phyloP scores from a whole-genome alignment of 495 filamentous ascomycete species.

The Mycothermus thermophilus region DNA sequence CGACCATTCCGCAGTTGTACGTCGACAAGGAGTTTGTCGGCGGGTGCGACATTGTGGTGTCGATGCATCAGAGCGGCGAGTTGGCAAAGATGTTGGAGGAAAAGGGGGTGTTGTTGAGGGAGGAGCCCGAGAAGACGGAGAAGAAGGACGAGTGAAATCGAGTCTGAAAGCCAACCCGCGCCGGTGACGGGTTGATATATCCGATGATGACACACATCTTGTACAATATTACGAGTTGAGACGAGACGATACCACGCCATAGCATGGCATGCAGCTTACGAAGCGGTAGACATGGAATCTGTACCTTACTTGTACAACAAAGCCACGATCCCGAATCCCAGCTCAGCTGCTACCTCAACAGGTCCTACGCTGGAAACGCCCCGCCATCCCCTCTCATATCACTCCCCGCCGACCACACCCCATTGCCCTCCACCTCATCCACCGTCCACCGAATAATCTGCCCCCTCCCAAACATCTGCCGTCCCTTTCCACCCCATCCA shows the following conservation, averaged over 20 bases:
- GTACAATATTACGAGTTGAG: constrained; percentile 1
- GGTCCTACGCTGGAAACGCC: constrained; percentile 48
- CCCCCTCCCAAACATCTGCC: constrained; percentile 74
- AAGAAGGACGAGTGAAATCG: background rate
- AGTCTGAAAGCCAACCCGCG: no score
- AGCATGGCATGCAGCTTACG: no score
- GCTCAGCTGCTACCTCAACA: background rate
- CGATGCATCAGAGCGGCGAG: constrained; percentile 94
- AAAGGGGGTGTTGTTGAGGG: constrained; percentile 54
- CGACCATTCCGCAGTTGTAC: constrained; percentile 94
- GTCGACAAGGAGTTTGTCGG: constrained; percentile 91
- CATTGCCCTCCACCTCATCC: constrained; percentile 53
- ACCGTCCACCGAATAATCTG: constrained; percentile 62
- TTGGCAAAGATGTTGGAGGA: constrained; percentile 82
- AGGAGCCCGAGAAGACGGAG: constrained; percentile 14
- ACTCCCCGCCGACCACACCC: constrained; percentile 74
- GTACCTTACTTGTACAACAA: no score
- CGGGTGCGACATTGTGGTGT: constrained; percentile 91
- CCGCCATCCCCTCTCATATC: constrained; percentile 81
- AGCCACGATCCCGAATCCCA: constrained; percentile 1
- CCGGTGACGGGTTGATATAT: no score
- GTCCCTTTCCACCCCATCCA: constrained; percentile 50
- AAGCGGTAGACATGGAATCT: no score
- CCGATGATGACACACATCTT: no score
- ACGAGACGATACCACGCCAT: constrained; percentile 2